Percentiles rank a stretch among this genome's conserved stretches.
Evolutionary conservation across 352 stramenopile species (phyloP).

Genomic region (Pythium brachiatum): DNA sequence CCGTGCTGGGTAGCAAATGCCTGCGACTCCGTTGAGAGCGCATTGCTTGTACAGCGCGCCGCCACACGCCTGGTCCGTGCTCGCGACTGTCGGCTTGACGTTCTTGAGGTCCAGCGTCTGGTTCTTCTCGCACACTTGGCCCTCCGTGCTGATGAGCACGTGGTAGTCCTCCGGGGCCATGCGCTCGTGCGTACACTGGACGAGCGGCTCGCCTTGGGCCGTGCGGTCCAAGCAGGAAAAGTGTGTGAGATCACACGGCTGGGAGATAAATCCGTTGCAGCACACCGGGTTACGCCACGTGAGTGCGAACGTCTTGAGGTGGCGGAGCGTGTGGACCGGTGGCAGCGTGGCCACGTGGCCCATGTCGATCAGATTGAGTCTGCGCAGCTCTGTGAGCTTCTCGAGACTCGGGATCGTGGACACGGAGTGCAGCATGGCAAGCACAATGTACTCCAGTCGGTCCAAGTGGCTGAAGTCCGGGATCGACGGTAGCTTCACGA

Average conservation of each 20-base stretch:
- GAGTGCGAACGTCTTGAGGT: conserved; percentile 7
- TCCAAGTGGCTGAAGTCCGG: background rate
- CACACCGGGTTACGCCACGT: conserved; percentile 1
- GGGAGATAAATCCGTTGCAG: conserved; percentile 20
- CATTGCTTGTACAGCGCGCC: conserved; percentile 23
- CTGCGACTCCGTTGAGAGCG: background rate
- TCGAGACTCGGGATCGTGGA: conserved; percentile 4
- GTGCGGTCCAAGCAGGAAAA: conserved; percentile 13
- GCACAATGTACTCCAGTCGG: conserved; percentile 7
- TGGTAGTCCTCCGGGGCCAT: background rate
- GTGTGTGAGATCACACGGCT: background rate
- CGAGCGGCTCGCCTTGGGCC: background rate
- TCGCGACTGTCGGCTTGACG: background rate
- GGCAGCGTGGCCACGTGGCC: background rate
- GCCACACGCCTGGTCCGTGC: conserved; percentile 8
- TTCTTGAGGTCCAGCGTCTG: conserved; percentile 15
- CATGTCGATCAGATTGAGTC: conserved; percentile 5
- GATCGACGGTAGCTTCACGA: conserved; percentile 8
- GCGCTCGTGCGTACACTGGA: background rate
- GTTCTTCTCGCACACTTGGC: background rate
- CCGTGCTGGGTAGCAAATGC: conserved; percentile 12
- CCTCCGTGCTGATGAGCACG: background rate
- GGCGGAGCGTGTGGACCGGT: background rate
- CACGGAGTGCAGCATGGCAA: conserved; percentile 10
- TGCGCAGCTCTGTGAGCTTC: background rate